Base-by-base conservation (phyloP, 805 yeast genomes). In the Myxozyma sirexii region DNA sequence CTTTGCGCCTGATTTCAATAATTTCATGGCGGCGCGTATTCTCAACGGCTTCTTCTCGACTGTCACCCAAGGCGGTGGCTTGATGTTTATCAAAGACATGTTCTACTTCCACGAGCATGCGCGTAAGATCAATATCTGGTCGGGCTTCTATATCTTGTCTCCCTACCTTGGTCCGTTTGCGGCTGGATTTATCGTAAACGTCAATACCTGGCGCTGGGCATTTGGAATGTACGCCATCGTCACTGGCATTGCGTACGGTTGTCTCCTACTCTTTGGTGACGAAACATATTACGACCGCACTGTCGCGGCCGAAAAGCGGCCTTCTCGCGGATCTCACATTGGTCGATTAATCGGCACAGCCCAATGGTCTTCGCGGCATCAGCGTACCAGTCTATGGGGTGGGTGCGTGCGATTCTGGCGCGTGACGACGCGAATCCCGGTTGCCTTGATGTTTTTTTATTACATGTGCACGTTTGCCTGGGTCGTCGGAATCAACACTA, bases 31-130 rank as follows among this genome's bases (percentile, higher is more conserved):
- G 7, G 63, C 63, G 1, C 66, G 77, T 58, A 70, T 77, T 43
- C 63, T 79, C 23, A 75, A 76, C 41, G 80, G 79, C 67, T 70
- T 86, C 48, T 52, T 52, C 31, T 41, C 48, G 47, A 84, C 87
- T 69, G 88, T 85, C n/a, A 92, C 93, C 17, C 84, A 87, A 19
- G 80, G 86, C 38, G 96, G 88, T 71, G 83, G 89, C 3, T 84
- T 70, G 60, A 29, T 29, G 33, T 91, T 80, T 48, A 66, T 81
- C 21, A 76, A 90, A 1, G 96, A 90, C 70, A 80, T 88, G 70
- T 89, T 82, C 70, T 89, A 79, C 73, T 86, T 84, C 65, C 96
- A 89, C 71, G 91, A 88, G 69, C 76, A 52, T n/a, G 56, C 56
- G 19, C 47, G 56, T 88, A 29, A 90, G 92, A 52, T 77, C 84